A percentile compares a stretch with the other conserved stretches of the same genome.
Evolutionary conservation across 345 rosid species (phyloP).

Genomic region (Diplotaxis tenuifolia): DNA sequence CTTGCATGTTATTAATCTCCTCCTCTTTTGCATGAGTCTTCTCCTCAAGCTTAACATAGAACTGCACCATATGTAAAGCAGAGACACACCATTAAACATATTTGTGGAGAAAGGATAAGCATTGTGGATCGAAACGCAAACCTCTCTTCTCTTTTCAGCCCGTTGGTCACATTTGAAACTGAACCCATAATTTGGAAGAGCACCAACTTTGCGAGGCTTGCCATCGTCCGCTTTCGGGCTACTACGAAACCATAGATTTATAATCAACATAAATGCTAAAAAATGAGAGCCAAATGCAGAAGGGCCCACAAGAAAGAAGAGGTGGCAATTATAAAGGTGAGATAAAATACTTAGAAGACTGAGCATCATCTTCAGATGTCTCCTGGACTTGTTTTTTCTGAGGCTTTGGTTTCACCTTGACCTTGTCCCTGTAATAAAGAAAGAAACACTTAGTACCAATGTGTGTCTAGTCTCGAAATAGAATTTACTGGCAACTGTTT

Average conservation of each 20-base stretch:
- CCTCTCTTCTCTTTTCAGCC: conserved; percentile 99
- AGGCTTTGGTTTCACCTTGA: conserved; percentile 52
- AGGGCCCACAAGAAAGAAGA: conserved; percentile 21
- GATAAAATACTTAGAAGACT: conserved; percentile 68
- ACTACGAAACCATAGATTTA: conserved; percentile 46
- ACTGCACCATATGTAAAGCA: conserved; percentile 48
- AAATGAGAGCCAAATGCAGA: conserved; percentile 8
- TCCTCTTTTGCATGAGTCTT: conserved; percentile 95
- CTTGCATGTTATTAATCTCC: conserved; percentile 78
- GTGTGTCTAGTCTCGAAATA: too few species aligned
- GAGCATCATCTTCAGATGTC: conserved; percentile 60
- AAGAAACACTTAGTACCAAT: conserved; percentile 2
- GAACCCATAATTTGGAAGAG: conserved; percentile 96
- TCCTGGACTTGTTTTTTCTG: conserved; percentile 50
- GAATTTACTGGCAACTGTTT: too few species aligned
- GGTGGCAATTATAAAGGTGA: conserved; percentile 23
- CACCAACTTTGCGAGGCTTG: conserved; percentile 62
- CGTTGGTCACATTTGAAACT: conserved; percentile 96
- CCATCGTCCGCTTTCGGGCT: conserved; percentile 66
- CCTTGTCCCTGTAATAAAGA: conserved; percentile 57
- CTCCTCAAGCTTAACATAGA: conserved; percentile 95
- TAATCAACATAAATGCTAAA: conserved; percentile 5
- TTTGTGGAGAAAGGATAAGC: background rate
- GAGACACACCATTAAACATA: background rate
- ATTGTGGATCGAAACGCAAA: conserved; percentile 34